phyloP scores from a whole-genome alignment of 164 flowering plant species.

The Akebia trifoliata region DNA sequence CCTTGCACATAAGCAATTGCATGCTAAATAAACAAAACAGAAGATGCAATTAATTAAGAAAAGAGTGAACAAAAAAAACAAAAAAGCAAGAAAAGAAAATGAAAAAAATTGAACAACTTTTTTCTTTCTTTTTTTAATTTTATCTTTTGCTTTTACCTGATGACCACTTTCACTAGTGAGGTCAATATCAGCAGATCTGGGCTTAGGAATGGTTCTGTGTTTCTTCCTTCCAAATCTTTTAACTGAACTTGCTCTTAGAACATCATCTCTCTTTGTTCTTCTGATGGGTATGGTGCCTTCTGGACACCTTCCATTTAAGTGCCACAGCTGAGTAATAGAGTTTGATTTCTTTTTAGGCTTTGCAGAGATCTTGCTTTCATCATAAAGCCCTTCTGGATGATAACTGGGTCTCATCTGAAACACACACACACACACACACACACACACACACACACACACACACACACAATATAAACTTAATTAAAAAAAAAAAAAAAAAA shows the following conservation, averaged over 20 bases:
- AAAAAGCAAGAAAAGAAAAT: neutral
- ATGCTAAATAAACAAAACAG: constrained; percentile 47
- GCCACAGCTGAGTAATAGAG: constrained; percentile 75
- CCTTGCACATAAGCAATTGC: constrained; percentile 97
- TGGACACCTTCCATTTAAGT: constrained; percentile 73
- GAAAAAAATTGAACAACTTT: neutral
- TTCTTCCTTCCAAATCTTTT: constrained; percentile 87
- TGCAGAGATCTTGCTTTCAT: constrained; percentile 48
- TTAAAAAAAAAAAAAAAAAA: constrained; percentile 1
- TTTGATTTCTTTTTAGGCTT: constrained; percentile 9
- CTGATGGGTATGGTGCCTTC: constrained; percentile 81
- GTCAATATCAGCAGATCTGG: constrained; percentile 85
- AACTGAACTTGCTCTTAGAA: constrained; percentile 85
- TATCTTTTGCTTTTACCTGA: constrained; percentile 46
- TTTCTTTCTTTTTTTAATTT: neutral
- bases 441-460: no score
- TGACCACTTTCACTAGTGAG: constrained; percentile 79
- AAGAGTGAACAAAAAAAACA: constrained; percentile 5
- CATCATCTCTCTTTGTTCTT: constrained; percentile 77
- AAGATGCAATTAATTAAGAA: neutral
- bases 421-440: neutral
- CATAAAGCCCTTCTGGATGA: constrained; percentile 81
- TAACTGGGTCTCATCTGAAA: constrained; percentile 72
- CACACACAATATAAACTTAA: neutral
- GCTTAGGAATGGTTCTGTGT: constrained; percentile 58